Base-by-base conservation (phyloP, 768 basidiomycete genomes). In the Rhodotorula paludigena region DNA sequence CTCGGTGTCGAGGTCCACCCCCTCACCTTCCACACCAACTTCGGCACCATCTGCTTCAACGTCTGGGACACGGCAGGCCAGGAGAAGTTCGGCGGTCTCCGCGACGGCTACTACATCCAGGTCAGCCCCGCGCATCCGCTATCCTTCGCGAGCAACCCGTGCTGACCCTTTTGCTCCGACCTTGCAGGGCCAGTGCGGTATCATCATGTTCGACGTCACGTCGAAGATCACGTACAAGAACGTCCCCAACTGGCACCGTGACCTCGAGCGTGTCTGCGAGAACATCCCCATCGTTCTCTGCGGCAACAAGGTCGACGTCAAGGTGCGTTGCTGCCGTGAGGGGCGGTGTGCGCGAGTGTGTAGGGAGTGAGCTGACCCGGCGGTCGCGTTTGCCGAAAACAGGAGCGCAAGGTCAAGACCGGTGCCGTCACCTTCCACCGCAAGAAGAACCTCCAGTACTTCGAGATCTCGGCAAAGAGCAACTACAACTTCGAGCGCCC, bases 401-500 rank as follows among this genome's bases (percentile, higher is more conserved):
- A 53, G 94, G 96, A 99, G 81, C 92, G 96, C 71, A 99, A 99
- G 85, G 96, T 99, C 74, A 99, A 98, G 85, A 98, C 94, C 32
- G 90, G 90, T 57, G 86, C 88, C 49, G 96, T 99, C 68, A 99
- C 96, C 52, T 99, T 99, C 88, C 96, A 98, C 84, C 85, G 96
- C 78, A 99, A 99, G 90, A 99, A 99, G 85, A 97, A 94, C 81
- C 85, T 99, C 59, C 96, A 98, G 79, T 99, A 99, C 83, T 99
- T 93, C 78, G 96, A 99, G 78, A 98, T 99, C 74, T 98, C 96
- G 0, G 96, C 96, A 60, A 99, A 99, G 82, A 97, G 93, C 53
- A 99, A 99, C 56, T 99, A 98, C 81, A 99, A 99, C 84, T 98
- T 98, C 78, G 96, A 99, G 82, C 97, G 97, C 80, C 96, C 96